A percentile compares a stretch with the other conserved stretches of the same genome.
phyloP scores from a whole-genome alignment of 2,329 filamentous ascomycete genomes.

The Pseudopyrenochaeta lycopersici region DNA sequence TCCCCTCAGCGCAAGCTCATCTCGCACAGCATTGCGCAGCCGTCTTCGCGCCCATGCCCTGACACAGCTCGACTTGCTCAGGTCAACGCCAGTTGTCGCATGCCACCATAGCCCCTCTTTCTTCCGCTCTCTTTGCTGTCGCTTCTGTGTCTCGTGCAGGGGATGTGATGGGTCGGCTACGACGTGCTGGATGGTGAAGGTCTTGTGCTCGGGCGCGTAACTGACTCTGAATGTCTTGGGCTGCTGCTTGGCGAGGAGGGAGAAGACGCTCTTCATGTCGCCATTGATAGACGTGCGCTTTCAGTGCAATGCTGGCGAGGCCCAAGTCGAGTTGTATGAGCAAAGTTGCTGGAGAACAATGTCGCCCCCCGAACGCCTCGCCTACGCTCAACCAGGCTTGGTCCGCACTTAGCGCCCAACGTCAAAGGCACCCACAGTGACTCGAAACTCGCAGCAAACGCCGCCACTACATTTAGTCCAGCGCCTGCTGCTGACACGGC shows the following conservation, averaged over 20 bases:
- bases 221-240: slow-evolving; percentile 30
- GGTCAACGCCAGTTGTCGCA: slow-evolving; percentile 27
- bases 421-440: slow-evolving; percentile 23
- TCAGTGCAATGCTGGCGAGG: slow-evolving; percentile 14
- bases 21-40: slow-evolving; percentile 40
- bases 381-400: slow-evolving; percentile 7
- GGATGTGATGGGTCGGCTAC: slow-evolving; percentile 35
- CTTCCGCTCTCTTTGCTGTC: slow-evolving; percentile 24
- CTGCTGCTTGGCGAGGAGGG: slow-evolving; percentile 20
- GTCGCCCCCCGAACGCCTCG: too few relatives aligned
- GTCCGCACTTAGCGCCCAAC: slow-evolving; percentile 14
- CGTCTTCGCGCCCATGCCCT: slow-evolving; percentile 42
- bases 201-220: slow-evolving; percentile 34
- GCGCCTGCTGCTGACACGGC: slow-evolving; percentile 9
- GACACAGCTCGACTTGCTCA: slow-evolving; percentile 44
- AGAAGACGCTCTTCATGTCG: slow-evolving; percentile 25
- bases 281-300: slow-evolving; percentile 1
- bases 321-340: not conserved
- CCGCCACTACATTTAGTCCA: slow-evolving; percentile 22
- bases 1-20: slow-evolving; percentile 36
- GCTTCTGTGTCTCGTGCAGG: slow-evolving; percentile 28
- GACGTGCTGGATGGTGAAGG: slow-evolving; percentile 32
- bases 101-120: slow-evolving; percentile 46
- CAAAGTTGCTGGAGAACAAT: too few relatives aligned
- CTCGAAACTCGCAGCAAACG: slow-evolving; percentile 18